Conservation (phyloP, 1,284 basidiomycete species). For the Ustilago cynodontis region DNA sequence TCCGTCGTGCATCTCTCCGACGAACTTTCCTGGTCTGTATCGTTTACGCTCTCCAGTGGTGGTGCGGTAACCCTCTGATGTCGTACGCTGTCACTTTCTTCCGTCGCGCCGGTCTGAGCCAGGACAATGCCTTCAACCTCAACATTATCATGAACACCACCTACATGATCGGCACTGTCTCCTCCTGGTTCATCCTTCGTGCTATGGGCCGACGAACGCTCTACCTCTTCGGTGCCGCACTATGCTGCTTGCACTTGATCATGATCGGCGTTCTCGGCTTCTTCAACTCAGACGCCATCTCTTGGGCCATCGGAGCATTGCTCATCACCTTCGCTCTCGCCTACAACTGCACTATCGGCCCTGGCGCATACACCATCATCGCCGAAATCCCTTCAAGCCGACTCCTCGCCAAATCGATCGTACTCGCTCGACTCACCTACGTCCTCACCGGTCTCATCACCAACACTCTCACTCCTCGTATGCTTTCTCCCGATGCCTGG, state of each 20-base stretch:
- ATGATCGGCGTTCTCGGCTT: slow-evolving; percentile 72
- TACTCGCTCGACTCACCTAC: slow-evolving; percentile 72
- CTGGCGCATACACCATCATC: slow-evolving; percentile 71
- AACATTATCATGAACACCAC: slow-evolving; percentile 70
- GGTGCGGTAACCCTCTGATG: slow-evolving; percentile 66
- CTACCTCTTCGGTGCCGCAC: slow-evolving; percentile 72
- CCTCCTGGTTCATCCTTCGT: slow-evolving; percentile 71
- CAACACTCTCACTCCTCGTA: slow-evolving; percentile 72
- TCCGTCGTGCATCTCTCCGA: slow-evolving; percentile 70
- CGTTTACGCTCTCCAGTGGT: slow-evolving; percentile 67
- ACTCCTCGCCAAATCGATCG: slow-evolving; percentile 74
- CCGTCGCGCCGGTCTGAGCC: slow-evolving; percentile 71
- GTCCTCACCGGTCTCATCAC: slow-evolving; percentile 66
- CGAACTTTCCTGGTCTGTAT: slow-evolving; percentile 71
- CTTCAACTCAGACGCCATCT: slow-evolving; percentile 28
- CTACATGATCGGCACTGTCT: slow-evolving; percentile 69
- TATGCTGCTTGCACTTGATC: slow-evolving; percentile 70
- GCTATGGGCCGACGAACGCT: slow-evolving; percentile 71
- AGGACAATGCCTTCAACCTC: slow-evolving; percentile 70
- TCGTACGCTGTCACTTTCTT: slow-evolving; percentile 70
- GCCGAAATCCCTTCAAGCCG: slow-evolving; percentile 72
- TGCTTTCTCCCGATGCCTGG: slow-evolving; percentile 71
- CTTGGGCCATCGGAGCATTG: slow-evolving; percentile 71
- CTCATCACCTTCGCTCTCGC: slow-evolving; percentile 71
- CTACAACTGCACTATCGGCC: slow-evolving; percentile 70